These are phyloP conservation scores for Lentinula sp. DNA, from an alignment of 768 basidiomycete species.

Conservation along the genomic window DNA sequence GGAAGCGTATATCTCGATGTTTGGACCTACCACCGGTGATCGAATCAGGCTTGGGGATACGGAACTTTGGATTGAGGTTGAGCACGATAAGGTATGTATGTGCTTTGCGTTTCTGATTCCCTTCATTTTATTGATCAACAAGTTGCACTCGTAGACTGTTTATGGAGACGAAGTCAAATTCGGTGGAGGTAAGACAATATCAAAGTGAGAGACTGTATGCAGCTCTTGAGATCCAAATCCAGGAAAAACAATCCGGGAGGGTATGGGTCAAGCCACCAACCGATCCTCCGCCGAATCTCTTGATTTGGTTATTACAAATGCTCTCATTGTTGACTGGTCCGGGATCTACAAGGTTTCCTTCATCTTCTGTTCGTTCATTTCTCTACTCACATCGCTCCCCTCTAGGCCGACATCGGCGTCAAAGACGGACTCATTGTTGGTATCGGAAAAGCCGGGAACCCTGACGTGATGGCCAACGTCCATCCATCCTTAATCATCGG, in stretches of 20 bases:
- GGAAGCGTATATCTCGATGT: constrained; percentile 87
- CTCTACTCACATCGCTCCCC: background rate
- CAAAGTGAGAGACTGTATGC: too few relatives aligned
- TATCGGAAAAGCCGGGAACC: constrained; percentile 97
- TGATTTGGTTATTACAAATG: constrained; percentile 94
- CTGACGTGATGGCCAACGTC: constrained; percentile 84
- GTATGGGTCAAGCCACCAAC: constrained; percentile 91
- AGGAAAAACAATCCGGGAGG: constrained; percentile 94
- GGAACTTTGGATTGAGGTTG: constrained; percentile 86
- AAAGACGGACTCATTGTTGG: constrained; percentile 77
- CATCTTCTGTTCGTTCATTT: background rate
- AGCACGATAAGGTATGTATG: constrained; percentile 65
- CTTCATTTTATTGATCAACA: background rate
- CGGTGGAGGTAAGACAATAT: constrained; percentile 64
- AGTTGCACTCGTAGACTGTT: constrained; percentile 43
- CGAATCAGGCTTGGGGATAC: constrained; percentile 86
- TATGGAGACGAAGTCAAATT: constrained; percentile 99
- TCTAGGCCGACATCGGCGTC: constrained; percentile 90
- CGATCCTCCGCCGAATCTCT: constrained; percentile 60
- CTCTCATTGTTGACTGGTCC: constrained; percentile 89
- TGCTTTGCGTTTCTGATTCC: background rate
- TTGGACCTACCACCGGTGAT: constrained; percentile 91
- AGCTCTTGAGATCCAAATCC: background rate
- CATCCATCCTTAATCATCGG: constrained; percentile 72
- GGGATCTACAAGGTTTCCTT: constrained; percentile 83